These are phyloP conservation scores for Mucor sp. DNA, from an alignment of 371 early-diverging fungal genomes.

Conservation along the genomic window DNA sequence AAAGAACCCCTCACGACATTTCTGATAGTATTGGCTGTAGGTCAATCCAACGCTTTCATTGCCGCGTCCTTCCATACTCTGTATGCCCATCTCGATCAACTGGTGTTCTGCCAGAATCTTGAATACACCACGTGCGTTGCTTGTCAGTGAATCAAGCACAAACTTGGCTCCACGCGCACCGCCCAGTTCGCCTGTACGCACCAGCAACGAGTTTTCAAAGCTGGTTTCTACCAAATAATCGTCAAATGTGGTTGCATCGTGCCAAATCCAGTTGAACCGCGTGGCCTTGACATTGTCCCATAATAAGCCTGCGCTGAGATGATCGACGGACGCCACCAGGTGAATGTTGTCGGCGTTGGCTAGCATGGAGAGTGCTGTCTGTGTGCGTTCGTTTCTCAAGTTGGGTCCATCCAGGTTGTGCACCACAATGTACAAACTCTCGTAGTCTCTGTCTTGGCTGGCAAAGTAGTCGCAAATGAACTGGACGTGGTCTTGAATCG, in stretches of 20 bases:
- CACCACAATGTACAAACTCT: slow-evolving; percentile 73
- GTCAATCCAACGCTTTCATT: slow-evolving; percentile 59
- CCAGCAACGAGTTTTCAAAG: slow-evolving; percentile 77
- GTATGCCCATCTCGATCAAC: slow-evolving; percentile 59
- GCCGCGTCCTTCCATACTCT: slow-evolving; percentile 36
- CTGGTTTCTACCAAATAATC: slow-evolving; percentile 81
- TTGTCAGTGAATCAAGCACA: slow-evolving; percentile 82
- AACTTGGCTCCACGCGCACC: slow-evolving; percentile 75
- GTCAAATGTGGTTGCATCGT: slow-evolving; percentile 88
- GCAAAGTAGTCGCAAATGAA: slow-evolving; percentile 68
- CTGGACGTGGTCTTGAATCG: slow-evolving; percentile 66
- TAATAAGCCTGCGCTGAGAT: slow-evolving; percentile 84
- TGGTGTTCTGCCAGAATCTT: slow-evolving; percentile 72
- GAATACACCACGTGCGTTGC: slow-evolving; percentile 84
- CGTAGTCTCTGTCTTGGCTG: slow-evolving; percentile 40
- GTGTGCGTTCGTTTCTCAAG: slow-evolving; percentile 74
- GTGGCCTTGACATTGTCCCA: slow-evolving; percentile 80
- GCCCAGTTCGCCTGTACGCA: slow-evolving; percentile 54
- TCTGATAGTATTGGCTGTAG: slow-evolving; percentile 64
- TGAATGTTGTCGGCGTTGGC: slow-evolving; percentile 70
- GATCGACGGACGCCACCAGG: slow-evolving; percentile 87
- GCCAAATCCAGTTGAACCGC: slow-evolving; percentile 85
- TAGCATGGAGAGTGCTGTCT: slow-evolving; percentile 66
- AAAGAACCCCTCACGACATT: slow-evolving; percentile 81
- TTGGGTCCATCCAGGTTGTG: slow-evolving; percentile 91